Base-by-base conservation (phyloP, 345 rosid genomes). In the Chamaenerion angustifolium region DNA sequence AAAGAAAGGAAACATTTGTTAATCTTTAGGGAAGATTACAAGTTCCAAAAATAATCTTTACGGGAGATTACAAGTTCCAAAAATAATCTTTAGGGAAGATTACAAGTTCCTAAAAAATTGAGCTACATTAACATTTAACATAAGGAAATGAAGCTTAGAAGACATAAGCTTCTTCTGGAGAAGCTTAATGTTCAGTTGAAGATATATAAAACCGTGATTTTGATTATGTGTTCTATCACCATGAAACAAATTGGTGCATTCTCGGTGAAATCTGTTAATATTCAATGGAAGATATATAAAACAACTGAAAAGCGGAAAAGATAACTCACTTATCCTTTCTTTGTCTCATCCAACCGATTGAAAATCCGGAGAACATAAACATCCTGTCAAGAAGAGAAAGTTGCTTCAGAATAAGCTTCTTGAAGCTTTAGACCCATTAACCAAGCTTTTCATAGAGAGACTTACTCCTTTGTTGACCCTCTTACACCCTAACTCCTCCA, bases 311-410 rank as follows among this genome's bases (percentile, higher is more conserved):
- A 56, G 8, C 8, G 11, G 56, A 54, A n/a, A 60, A 48, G 21
- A 52, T 50, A 64, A 75, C 89, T 78, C 68, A 90, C 96, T 74
- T 90, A 85, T 71, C 96, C 98, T 51, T 87, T 92, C 70, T 72
- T 84, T 14, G 83, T 43, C 68, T 87, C 93, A 49, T 87, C 96
- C 76, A 83, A 66, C 59, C 89, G 75, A 45, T 63, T 87, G 61
- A 71, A 84, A 67, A 92, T 78, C 58, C 80, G 78, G 56, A 87
- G 50, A 54, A 76, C 82, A 50, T 87, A 87, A 42, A 87, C 50
- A 54, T 92, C 98, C 96, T 92, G 61, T 74, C 71, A 56, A 49
- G 42, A 44, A 51, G 54, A 51, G 57, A 45, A 57, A 55, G 46
- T 16, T 43, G 10, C 1, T 4, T 16, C 16, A 15, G 27, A 44